Base-by-base conservation (phyloP, 305 asterid species). In the Fraxinus floribunda region DNA sequence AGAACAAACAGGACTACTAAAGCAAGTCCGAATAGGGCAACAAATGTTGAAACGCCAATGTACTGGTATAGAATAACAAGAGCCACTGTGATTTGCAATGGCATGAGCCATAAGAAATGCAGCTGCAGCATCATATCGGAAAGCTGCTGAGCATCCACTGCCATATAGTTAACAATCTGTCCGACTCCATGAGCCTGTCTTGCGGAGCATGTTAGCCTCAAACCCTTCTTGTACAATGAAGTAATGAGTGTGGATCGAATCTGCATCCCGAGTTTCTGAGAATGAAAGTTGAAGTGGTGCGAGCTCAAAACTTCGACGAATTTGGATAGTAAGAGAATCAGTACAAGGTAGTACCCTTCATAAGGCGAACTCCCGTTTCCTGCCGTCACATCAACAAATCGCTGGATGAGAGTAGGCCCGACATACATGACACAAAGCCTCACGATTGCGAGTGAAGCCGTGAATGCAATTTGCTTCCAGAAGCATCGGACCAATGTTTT, bases 61-160 rank as follows among this genome's bases (percentile, higher is more conserved):
- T 85, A 90, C 78, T 80, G 91, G 57, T 90, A 94, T 13, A 95
- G 89, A 3, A 95, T 91, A 10, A 87, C 87, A 66, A 95, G 75
- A 13, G 97, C 97, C 20, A 93, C 92, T 0, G 75, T n/a, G 1
- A 93, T 87, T 90, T 95, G 98, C 83, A 94, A n/a, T 0, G 98
- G 99, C 98, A 91, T 94, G 3, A 93, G 83, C 99, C 99, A 96
- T 52, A 96, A 62, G 83, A 85, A 87, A 52, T 96, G 98, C 3
- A 96, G 88, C 88, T 96, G 99, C 38, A 96, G 85, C 97, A 96
- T 93, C 99, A 96, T 96, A 81, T 96, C 98, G 0, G 98, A 90
- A 0, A 96, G 91, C 89, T 96, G 99, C 82, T 96, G 99, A 18
- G 98, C 97, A 82, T 96, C 99, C 10, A 96, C 98, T 0, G 97